Conservation (phyloP, 1,284 basidiomycete genomes). For the Bondarzewia mesenterica region DNA sequence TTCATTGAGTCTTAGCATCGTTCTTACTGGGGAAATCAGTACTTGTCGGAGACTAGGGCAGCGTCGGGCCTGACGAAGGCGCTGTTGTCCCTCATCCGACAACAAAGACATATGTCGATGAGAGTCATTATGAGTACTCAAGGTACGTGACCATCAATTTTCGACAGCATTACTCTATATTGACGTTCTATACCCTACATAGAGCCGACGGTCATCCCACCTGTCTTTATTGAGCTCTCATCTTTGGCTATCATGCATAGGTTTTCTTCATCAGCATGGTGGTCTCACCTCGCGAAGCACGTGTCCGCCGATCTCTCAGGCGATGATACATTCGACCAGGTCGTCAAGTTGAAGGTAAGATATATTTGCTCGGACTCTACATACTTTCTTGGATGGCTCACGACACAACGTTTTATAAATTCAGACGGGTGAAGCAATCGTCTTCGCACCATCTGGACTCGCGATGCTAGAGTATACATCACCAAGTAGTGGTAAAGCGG, state of each 20-base stretch:
- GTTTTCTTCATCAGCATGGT: conserved; percentile 70
- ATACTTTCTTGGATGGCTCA: not conserved
- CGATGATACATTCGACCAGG: conserved; percentile 54
- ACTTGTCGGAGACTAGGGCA: conserved; percentile 39
- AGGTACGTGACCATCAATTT: conserved; percentile 28
- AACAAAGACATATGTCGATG: conserved; percentile 67
- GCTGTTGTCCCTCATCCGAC: conserved; percentile 50
- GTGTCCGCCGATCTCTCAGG: conserved; percentile 52
- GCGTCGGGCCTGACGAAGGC: conserved; percentile 49
- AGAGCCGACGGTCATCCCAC: conserved; percentile 69
- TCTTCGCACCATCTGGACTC: conserved; percentile 55
- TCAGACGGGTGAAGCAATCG: conserved; percentile 59
- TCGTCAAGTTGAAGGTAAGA: conserved; percentile 55
- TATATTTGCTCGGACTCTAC: not conserved
- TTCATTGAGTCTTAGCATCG: not conserved
- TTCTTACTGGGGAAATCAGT: conserved; percentile 32
- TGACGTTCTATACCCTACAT: conserved; percentile 1
- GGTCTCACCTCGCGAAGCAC: conserved; percentile 58
- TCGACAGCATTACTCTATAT: conserved; percentile 1
- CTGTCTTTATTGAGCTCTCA: conserved; percentile 61
- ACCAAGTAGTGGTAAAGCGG: too few relatives aligned
- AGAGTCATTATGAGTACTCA: conserved; percentile 68
- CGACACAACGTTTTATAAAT: not conserved
- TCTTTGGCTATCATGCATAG: conserved; percentile 57
- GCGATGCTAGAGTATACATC: conserved; percentile 25